These are phyloP conservation scores for Salix suchowensis DNA, from an alignment of 345 rosid species.

Conservation along the genomic window DNA sequence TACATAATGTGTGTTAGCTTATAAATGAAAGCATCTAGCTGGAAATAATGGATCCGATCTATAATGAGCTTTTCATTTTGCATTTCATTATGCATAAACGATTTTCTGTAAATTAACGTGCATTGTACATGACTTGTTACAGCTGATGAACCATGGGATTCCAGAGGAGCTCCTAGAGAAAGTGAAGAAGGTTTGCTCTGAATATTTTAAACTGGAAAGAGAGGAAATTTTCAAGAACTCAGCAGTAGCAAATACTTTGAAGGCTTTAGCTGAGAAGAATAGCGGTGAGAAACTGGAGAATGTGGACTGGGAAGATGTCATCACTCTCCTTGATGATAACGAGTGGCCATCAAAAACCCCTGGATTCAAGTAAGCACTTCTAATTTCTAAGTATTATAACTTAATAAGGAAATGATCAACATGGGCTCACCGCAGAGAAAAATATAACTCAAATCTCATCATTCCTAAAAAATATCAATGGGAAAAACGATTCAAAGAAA, in stretches of 20 bases:
- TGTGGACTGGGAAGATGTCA: constrained; percentile 87
- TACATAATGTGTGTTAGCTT: too few species aligned
- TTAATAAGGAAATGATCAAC: background rate
- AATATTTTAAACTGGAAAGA: constrained; percentile 60
- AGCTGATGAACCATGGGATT: constrained; percentile 87
- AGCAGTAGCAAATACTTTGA: constrained; percentile 38
- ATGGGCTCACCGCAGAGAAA: background rate
- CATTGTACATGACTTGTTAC: background rate
- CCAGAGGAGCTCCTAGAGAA: constrained; percentile 60
- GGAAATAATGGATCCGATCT: too few species aligned
- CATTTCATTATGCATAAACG: background rate
- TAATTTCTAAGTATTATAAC: background rate
- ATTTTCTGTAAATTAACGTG: background rate
- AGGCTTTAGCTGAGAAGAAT: constrained; percentile 39
- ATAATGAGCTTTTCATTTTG: background rate
- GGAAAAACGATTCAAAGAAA: background rate
- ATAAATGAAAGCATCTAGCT: too few species aligned
- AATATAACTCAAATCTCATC: background rate
- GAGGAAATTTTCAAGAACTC: constrained; percentile 65
- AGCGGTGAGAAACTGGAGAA: constrained; percentile 48
- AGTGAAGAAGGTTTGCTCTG: constrained; percentile 63
- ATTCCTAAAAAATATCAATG: background rate
- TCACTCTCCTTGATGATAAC: constrained; percentile 53
- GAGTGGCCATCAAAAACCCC: constrained; percentile 62
- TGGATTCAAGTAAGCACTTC: constrained; percentile 53